A percentile compares a stretch with the other conserved stretches of the same genome.
phyloP scores from a whole-genome alignment of 352 stramenopile species.

The Pythium periplocum region DNA sequence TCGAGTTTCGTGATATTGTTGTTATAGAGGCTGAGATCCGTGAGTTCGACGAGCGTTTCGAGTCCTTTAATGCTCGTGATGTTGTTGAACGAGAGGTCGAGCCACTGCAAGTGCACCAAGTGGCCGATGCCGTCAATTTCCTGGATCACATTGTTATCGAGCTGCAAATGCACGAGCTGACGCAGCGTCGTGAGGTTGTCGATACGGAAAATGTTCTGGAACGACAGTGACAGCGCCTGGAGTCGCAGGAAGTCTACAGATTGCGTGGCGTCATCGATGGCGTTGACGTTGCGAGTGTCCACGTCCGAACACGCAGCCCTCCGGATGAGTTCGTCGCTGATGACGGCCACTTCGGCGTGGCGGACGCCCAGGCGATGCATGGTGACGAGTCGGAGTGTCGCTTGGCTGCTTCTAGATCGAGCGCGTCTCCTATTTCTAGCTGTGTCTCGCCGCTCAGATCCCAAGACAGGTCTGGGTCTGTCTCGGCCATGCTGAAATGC shows the following conservation, averaged over 20 bases:
- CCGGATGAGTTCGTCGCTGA: conserved; percentile 78
- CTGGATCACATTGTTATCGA: conserved; percentile 95
- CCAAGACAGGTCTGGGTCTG: no score
- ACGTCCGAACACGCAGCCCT: conserved; percentile 51
- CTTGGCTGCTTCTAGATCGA: no score
- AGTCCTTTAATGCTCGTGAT: conserved; percentile 89
- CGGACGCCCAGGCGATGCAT: conserved; percentile 77
- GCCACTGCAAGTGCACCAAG: conserved; percentile 87
- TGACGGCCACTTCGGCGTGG: conserved; percentile 71
- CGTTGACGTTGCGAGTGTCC: conserved; percentile 65
- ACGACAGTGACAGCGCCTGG: conserved; percentile 83
- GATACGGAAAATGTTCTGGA: conserved; percentile 92
- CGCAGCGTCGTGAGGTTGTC: conserved; percentile 92
- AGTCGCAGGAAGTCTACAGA: conserved; percentile 75
- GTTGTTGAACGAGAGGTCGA: conserved; percentile 95
- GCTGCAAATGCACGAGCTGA: conserved; percentile 86
- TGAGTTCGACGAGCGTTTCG: conserved; percentile 86
- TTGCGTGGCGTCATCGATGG: conserved; percentile 55
- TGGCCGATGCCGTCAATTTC: conserved; percentile 86
- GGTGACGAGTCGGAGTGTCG: no score
- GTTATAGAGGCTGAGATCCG: conserved; percentile 91
- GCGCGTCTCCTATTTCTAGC: no score
- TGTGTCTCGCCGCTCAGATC: no score
- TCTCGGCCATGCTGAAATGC: no score
- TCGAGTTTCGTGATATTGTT: conserved; percentile 92